phyloP scores from a whole-genome alignment of 192 early-diverging fungal species.

The Entomortierella lignicola region DNA sequence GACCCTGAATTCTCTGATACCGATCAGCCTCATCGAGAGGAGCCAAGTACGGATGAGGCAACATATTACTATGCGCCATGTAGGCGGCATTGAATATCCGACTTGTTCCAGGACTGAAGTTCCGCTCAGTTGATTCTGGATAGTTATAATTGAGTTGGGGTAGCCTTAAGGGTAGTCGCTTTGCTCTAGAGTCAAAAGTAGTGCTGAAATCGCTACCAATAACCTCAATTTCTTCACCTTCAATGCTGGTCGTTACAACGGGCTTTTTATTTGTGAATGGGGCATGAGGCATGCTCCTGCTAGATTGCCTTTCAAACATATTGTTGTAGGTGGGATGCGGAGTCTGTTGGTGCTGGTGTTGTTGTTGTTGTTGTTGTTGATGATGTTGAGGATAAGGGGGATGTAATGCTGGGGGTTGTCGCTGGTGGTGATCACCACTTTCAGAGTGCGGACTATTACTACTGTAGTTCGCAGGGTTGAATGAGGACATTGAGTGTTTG shows the following conservation, averaged over 20 bases:
- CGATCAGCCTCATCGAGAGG: not conserved
- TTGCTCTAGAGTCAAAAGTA: not conserved
- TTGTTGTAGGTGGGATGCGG: not conserved
- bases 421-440: not conserved
- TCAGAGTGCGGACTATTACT: slow-evolving; percentile 2
- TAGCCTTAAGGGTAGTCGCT: slow-evolving; percentile 9
- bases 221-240: slow-evolving; percentile 31
- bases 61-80: slow-evolving; percentile 6
- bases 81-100: slow-evolving; percentile 45
- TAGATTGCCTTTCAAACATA: slow-evolving; percentile 5
- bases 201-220: slow-evolving; percentile 32
- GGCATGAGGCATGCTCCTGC: not conserved
- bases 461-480: slow-evolving; percentile 9
- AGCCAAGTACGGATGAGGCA: slow-evolving; percentile 21
- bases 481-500: slow-evolving; percentile 19
- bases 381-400: slow-evolving; percentile 1
- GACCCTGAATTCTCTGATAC: not conserved
- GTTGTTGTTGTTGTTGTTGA: slow-evolving; percentile 10
- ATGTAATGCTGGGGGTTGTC: not conserved
- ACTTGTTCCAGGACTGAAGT: slow-evolving; percentile 51
- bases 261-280: slow-evolving; percentile 4
- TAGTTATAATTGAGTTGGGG: slow-evolving; percentile 37
- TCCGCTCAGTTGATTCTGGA: slow-evolving; percentile 27
- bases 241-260: slow-evolving; percentile 11
- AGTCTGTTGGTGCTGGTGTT: not conserved